Evolutionary conservation across 2,329 filamentous ascomycete genomes (phyloP).

Genomic region (Hymenoscyphus scutula): DNA sequence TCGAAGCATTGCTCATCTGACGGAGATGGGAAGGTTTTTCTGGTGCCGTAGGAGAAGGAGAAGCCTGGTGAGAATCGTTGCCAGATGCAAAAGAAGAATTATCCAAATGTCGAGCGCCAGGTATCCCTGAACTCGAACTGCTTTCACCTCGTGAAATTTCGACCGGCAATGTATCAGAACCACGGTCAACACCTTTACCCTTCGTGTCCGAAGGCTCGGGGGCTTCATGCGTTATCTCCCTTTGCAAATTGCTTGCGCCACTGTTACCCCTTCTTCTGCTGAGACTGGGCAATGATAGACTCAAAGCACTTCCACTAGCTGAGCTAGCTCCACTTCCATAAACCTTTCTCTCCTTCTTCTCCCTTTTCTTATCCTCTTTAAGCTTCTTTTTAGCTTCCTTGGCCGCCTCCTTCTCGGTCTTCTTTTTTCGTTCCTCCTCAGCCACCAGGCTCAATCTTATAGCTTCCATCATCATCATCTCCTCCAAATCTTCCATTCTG

Average conservation of each 20-base stretch:
- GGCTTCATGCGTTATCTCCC: constrained; percentile 52
- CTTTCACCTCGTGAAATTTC: constrained; percentile 22
- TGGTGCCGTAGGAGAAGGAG: constrained; percentile 45
- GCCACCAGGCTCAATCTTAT: constrained; percentile 86
- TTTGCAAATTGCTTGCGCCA: constrained; percentile 55
- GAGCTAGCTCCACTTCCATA: constrained; percentile 46
- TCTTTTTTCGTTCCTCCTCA: constrained; percentile 88
- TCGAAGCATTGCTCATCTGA: constrained; percentile 85
- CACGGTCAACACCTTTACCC: constrained; percentile 68
- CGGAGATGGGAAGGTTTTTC: constrained; percentile 70
- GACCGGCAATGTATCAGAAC: constrained; percentile 29
- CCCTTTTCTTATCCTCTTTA: constrained; percentile 75
- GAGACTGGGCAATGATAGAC: constrained; percentile 48
- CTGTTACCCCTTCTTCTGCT: constrained; percentile 60
- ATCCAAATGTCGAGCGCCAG: constrained; percentile 28
- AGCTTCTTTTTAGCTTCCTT: constrained; percentile 84
- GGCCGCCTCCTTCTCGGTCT: constrained; percentile 73
- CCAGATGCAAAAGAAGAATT: constrained; percentile 20
- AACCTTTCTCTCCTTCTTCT: constrained; percentile 56
- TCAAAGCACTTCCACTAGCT: constrained; percentile 64
- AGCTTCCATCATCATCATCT: constrained; percentile 98
- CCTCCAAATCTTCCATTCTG: constrained; percentile 84
- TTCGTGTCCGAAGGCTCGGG: constrained; percentile 47
- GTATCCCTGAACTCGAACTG: constrained; percentile 23
- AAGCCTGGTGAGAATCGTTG: constrained; percentile 43